Percentiles rank a stretch among this genome's conserved stretches.
phyloP scores from a whole-genome alignment of 371 early-diverging fungal genomes.

The Mucor sp. region DNA sequence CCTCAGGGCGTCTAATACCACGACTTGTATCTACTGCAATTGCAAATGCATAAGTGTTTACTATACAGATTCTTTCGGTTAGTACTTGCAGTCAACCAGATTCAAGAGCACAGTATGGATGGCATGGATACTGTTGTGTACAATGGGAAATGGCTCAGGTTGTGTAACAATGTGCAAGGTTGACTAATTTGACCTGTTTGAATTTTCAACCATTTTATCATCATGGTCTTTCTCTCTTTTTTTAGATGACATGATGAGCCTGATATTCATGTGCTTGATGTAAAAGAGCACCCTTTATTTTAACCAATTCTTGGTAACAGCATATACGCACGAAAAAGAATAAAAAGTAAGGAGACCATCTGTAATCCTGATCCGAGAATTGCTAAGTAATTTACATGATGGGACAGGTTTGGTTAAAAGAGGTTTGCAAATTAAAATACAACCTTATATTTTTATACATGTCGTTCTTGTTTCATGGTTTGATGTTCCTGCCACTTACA shows the following conservation, averaged over 20 bases:
- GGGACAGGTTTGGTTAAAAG: not conserved
- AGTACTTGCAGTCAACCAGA: not conserved
- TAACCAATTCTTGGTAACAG: not conserved
- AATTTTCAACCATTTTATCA: not conserved
- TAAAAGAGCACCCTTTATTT: not conserved
- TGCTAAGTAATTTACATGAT: not conserved
- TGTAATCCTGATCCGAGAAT: slow-evolving; percentile 2
- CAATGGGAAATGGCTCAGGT: not conserved
- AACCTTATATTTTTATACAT: not conserved
- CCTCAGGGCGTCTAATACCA: too few relatives aligned
- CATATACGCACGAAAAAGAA: not conserved
- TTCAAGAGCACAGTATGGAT: not conserved
- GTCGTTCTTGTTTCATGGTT: not conserved
- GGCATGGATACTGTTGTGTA: not conserved
- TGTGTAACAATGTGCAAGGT: slow-evolving; percentile 21
- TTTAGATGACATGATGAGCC: not conserved
- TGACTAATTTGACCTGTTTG: slow-evolving; percentile 9
- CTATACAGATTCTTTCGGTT: too few relatives aligned
- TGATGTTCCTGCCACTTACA: too few relatives aligned
- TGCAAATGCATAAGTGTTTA: too few relatives aligned
- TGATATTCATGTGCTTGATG: not conserved
- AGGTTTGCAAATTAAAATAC: not conserved
- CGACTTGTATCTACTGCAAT: too few relatives aligned
- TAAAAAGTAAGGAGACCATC: not conserved
- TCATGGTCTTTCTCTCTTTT: not conserved